Conservation (phyloP, 192 early-diverging fungal species). For the Linnemannia hyalina region DNA sequence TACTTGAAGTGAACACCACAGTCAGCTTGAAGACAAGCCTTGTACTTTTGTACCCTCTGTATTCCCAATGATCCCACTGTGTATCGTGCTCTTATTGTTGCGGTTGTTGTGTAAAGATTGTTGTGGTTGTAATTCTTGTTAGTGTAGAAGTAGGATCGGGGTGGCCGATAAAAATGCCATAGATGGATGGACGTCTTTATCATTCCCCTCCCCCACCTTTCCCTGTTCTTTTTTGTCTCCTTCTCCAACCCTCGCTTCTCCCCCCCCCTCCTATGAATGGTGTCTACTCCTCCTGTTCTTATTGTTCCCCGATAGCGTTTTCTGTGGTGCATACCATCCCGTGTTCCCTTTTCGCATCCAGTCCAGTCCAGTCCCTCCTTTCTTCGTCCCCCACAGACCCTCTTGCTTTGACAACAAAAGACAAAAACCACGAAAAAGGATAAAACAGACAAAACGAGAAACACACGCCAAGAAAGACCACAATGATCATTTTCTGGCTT, state of each 20-base stretch:
- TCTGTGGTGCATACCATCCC: constrained; percentile 4
- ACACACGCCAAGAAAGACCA: neutral
- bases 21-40: neutral
- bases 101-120: neutral
- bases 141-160: neutral
- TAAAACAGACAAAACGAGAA: neutral
- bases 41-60: neutral
- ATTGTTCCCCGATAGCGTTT: neutral
- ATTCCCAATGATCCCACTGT: neutral
- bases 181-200: neutral
- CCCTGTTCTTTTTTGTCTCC: neutral
- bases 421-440: neutral
- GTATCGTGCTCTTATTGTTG: neutral
- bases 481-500: neutral
- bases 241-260: neutral
- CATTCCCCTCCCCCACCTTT: neutral
- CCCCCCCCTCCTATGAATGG: neutral
- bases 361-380: constrained; percentile 2
- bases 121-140: neutral
- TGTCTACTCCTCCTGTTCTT: neutral
- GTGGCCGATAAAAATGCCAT: neutral
- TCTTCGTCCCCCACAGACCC: neutral
- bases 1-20: neutral
- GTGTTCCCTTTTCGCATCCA: neutral
- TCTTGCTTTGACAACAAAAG: neutral